Percentiles rank a stretch among this genome's conserved stretches.
These are phyloP conservation scores for Rhododendron simsii DNA, from an alignment of 148 eudicot species.

Conservation along the genomic window DNA sequence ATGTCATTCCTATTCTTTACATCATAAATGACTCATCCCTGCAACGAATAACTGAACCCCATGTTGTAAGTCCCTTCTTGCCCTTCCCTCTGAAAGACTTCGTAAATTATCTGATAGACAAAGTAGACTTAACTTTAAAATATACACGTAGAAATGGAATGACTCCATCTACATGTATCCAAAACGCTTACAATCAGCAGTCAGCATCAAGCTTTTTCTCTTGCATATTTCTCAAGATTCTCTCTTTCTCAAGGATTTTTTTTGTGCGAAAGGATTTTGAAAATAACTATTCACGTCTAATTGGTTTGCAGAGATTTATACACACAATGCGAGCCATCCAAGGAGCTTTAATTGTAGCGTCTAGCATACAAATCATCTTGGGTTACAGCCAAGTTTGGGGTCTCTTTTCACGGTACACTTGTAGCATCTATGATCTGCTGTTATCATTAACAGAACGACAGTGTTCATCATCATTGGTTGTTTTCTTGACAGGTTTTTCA, in stretches of 20 bases:
- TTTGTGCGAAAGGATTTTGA: background rate
- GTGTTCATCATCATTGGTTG: background rate
- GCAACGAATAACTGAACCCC: conserved; percentile 57
- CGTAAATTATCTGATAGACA: background rate
- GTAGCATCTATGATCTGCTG: background rate
- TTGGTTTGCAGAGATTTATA: conserved; percentile 72
- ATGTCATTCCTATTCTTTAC: conserved; percentile 74
- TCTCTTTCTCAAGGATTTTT: background rate
- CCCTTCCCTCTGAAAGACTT: background rate
- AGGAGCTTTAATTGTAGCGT: conserved; percentile 91
- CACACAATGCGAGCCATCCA: conserved; percentile 99
- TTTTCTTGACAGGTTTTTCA: conserved; percentile 65
- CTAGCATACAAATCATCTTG: conserved; percentile 84
- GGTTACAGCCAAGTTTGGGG: conserved; percentile 99
- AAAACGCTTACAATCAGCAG: background rate
- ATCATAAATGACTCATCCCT: conserved; percentile 86
- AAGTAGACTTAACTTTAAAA: background rate
- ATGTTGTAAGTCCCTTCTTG: conserved; percentile 54
- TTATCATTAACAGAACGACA: background rate
- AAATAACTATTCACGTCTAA: conserved; percentile 3
- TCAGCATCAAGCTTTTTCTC: background rate
- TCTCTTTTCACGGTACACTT: conserved; percentile 79
- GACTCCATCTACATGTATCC: background rate
- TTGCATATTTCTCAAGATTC: background rate
- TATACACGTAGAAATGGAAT: background rate